Conservation (phyloP, 768 basidiomycete genomes). For the Coprinopsis marcescibilis region DNA sequence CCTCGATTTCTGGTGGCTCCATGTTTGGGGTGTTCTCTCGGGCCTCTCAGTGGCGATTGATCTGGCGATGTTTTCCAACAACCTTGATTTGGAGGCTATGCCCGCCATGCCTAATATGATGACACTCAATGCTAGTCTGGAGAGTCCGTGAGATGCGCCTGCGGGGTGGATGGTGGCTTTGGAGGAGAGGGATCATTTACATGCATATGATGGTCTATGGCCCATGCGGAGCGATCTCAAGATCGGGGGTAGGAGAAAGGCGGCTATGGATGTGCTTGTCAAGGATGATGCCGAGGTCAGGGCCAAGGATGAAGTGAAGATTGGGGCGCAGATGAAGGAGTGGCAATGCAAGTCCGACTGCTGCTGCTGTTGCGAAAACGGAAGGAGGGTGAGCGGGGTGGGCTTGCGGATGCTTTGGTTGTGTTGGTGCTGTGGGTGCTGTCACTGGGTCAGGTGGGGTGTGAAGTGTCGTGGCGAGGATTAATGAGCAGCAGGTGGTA, state of each 20-base stretch:
- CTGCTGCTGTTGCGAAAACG: too few species aligned
- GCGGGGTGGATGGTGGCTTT: too few species aligned
- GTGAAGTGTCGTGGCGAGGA: background rate
- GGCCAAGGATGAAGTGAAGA: too few species aligned
- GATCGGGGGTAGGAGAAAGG: too few species aligned
- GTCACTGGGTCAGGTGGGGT: background rate
- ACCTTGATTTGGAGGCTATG: conserved; percentile 78
- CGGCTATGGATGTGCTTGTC: too few species aligned
- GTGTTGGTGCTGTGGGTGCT: background rate
- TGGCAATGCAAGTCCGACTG: conserved; percentile 21
- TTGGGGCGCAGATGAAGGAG: conserved; percentile 9
- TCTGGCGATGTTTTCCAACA: conserved; percentile 69
- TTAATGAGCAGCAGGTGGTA: background rate
- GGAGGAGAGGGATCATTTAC: too few species aligned
- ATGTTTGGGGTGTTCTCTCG: conserved; percentile 50
- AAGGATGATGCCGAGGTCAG: too few species aligned
- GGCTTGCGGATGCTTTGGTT: background rate
- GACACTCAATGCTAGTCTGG: conserved; percentile 36
- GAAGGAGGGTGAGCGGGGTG: conserved; percentile 22
- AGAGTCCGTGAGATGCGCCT: too few species aligned
- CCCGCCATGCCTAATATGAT: conserved; percentile 48
- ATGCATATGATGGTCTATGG: too few species aligned
- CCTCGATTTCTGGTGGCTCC: too few species aligned
- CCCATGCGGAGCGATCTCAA: too few species aligned
- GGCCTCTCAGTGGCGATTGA: conserved; percentile 77